Percentiles rank a stretch among this genome's conserved stretches.
Conservation (phyloP, 1,139 yeast species). For the Pneumocystis sp. region DNA sequence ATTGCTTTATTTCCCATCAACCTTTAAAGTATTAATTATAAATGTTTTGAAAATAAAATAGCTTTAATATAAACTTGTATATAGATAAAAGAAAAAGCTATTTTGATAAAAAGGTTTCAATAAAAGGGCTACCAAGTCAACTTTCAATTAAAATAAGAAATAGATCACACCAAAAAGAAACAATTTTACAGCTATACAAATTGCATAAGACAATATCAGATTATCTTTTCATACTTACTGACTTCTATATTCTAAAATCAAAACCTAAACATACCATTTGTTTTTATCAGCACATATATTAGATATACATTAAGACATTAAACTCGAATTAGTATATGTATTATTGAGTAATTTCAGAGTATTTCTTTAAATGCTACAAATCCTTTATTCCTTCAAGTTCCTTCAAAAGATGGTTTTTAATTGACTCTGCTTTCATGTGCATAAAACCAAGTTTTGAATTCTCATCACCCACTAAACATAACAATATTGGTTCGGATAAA, state of each 20-base stretch:
- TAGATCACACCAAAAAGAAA: too few relatives aligned
- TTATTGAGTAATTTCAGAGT: not conserved
- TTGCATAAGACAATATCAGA: too few relatives aligned
- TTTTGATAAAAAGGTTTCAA: too few relatives aligned
- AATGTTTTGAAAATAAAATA: not conserved
- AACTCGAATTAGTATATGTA: not conserved
- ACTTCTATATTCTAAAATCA: not conserved
- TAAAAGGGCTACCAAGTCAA: too few relatives aligned
- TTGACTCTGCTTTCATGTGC: not conserved
- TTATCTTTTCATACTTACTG: too few relatives aligned
- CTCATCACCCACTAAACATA: not conserved
- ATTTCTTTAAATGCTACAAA: not conserved
- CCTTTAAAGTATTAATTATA: too few relatives aligned
- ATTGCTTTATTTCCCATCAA: not conserved
- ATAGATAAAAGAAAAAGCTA: too few relatives aligned
- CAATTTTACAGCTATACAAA: too few relatives aligned
- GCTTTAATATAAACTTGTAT: too few relatives aligned
- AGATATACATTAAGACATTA: too few relatives aligned
- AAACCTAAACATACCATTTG: not conserved
- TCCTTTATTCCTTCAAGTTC: not conserved
- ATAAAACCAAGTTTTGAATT: not conserved
- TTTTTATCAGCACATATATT: not conserved
- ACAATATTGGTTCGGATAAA: not conserved
- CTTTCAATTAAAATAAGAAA: too few relatives aligned
- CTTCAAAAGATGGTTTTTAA: not conserved